Conservation (phyloP, 2,329 filamentous ascomycete genomes). For the Leptographium flavum region DNA sequence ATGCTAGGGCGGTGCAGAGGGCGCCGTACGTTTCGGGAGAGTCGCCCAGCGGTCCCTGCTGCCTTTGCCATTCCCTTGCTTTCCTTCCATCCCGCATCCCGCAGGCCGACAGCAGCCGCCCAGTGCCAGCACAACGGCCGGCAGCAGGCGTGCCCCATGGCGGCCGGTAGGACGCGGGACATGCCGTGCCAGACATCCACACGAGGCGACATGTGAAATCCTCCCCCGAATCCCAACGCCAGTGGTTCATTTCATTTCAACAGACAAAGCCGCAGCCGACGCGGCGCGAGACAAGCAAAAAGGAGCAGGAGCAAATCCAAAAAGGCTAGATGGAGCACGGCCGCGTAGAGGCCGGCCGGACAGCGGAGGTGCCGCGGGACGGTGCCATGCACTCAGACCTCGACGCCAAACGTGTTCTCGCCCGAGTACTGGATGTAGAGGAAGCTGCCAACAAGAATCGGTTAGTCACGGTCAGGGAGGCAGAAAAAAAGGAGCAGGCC, state of each 20-base stretch:
- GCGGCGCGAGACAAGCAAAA: background rate
- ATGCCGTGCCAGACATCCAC: background rate
- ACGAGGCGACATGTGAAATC: background rate
- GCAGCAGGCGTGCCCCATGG: background rate
- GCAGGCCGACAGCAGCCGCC: background rate
- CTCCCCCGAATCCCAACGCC: background rate
- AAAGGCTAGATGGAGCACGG: background rate
- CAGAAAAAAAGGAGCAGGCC: background rate
- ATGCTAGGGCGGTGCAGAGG: no score
- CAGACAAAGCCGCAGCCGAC: background rate
- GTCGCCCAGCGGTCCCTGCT: no score
- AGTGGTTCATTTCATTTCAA: background rate
- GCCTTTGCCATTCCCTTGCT: background rate
- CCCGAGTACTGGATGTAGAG: conserved; percentile 99
- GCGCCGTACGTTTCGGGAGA: no score
- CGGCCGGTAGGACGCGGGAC: background rate
- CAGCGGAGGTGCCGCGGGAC: no score
- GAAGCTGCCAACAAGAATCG: conserved; percentile 43
- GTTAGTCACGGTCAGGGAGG: conserved; percentile 5
- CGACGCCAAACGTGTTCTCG: conserved; percentile 86
- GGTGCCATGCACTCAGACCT: conserved; percentile 4
- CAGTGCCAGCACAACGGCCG: background rate
- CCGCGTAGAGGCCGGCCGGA: background rate
- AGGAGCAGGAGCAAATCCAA: background rate
- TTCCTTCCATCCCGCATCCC: background rate